These are phyloP conservation scores for Fonsecaea pedrosoi DNA, from an alignment of 2,329 filamentous ascomycete genomes.

Conservation along the genomic window DNA sequence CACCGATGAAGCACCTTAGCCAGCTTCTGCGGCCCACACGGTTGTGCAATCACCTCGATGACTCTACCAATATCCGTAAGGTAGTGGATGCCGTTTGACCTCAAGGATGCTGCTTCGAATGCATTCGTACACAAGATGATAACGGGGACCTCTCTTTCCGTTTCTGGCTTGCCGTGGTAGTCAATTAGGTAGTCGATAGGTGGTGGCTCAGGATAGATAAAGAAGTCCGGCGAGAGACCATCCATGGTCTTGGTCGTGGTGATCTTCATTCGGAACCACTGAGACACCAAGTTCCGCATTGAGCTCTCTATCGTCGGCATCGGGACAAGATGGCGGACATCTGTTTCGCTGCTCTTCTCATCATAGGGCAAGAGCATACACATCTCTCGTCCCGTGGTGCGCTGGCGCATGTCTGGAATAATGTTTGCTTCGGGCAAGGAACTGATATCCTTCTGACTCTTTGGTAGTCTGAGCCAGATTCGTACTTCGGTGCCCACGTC, in stretches of 20 bases:
- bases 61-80: conserved; percentile 42
- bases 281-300: conserved; percentile 25
- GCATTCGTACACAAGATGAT: conserved; percentile 49
- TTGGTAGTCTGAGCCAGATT: conserved; percentile 36
- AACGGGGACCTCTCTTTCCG: conserved; percentile 42
- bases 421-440: conserved; percentile 15
- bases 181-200: conserved; percentile 48
- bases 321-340: conserved; percentile 9
- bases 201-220: conserved; percentile 39
- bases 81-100: conserved; percentile 40
- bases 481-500: conserved; percentile 63
- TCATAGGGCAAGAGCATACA: conserved; percentile 28
- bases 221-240: conserved; percentile 31
- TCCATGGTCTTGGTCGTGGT: conserved; percentile 28
- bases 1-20: conserved; percentile 45
- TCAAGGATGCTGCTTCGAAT: conserved; percentile 45
- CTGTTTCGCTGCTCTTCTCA: background rate
- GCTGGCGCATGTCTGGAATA: conserved; percentile 27
- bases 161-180: conserved; percentile 43
- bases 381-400: conserved; percentile 27
- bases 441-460: conserved; percentile 9
- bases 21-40: conserved; percentile 52
- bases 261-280: conserved; percentile 37
- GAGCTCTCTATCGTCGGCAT: conserved; percentile 36
- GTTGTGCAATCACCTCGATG: conserved; percentile 49